A percentile compares a stretch with the other conserved stretches of the same genome.
Evolutionary conservation across 805 yeast species (phyloP).

Genomic region (Lipomyces japonicus): DNA sequence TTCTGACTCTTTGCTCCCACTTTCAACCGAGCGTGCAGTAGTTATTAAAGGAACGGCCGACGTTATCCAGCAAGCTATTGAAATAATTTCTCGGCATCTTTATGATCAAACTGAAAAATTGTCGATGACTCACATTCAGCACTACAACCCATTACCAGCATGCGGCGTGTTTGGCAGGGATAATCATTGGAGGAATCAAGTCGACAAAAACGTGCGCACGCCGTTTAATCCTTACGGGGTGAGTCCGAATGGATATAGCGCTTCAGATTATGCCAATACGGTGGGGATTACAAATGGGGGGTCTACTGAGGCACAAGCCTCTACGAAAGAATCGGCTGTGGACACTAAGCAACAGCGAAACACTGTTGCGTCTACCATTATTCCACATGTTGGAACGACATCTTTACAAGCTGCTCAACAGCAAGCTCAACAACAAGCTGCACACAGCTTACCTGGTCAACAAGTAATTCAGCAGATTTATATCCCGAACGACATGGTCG

Average conservation of each 20-base stretch:
- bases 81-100: constrained; percentile 3
- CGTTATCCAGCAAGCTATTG: constrained; percentile 5
- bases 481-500: constrained; percentile 75
- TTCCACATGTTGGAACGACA: constrained; percentile 12
- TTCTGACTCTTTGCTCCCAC: constrained; percentile 21
- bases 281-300: constrained; percentile 3
- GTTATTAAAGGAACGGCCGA: constrained; percentile 11
- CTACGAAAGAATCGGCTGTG: constrained; percentile 1
- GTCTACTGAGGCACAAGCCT: neutral
- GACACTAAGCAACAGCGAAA: neutral
- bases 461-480: constrained; percentile 59
- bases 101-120: constrained; percentile 11
- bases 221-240: constrained; percentile 26
- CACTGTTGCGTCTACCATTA: neutral
- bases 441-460: constrained; percentile 23
- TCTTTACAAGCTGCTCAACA: constrained; percentile 22
- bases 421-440: constrained; percentile 23
- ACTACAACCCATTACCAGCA: constrained; percentile 19
- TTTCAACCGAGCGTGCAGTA: constrained; percentile 23
- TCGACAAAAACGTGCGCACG: constrained; percentile 20
- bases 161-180: constrained; percentile 18
- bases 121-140: constrained; percentile 8
- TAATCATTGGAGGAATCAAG: constrained; percentile 9
- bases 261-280: constrained; percentile 18
- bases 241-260: constrained; percentile 19